These are phyloP conservation scores for Xylaria castorea DNA, from an alignment of 495 filamentous ascomycete genomes.

Conservation along the genomic window DNA sequence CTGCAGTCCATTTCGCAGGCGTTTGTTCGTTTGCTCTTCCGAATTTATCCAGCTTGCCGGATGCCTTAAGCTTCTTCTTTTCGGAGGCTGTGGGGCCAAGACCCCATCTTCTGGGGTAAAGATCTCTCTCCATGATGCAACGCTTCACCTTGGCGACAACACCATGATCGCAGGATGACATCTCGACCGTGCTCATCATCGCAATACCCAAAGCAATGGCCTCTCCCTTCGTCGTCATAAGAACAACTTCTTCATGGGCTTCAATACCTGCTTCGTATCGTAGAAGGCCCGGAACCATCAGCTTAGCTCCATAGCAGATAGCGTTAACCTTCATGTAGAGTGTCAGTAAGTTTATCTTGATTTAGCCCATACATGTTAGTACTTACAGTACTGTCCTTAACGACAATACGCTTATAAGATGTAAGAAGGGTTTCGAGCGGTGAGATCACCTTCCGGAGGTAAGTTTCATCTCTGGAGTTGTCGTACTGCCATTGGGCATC, in stretches of 20 bases:
- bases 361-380: neutral
- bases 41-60: constrained; percentile 96
- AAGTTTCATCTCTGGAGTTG: constrained; percentile 87
- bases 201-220: constrained; percentile 95
- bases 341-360: neutral
- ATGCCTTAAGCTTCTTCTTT: constrained; percentile 99
- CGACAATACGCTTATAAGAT: constrained; percentile 92
- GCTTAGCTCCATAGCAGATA: constrained; percentile 96
- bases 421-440: constrained; percentile 91
- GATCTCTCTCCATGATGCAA: constrained; percentile 97
- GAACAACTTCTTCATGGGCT: constrained; percentile 87
- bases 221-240: constrained; percentile 99
- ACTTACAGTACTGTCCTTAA: constrained; percentile 78
- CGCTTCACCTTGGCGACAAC: constrained; percentile 97
- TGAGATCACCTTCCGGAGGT: constrained; percentile 84
- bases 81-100: constrained; percentile 86
- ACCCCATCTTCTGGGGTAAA: constrained; percentile 95
- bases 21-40: constrained; percentile 90
- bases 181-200: constrained; percentile 92
- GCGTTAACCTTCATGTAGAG: constrained; percentile 69
- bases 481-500: constrained; percentile 94
- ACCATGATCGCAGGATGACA: constrained; percentile 92
- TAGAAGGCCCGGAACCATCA: constrained; percentile 87
- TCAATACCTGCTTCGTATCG: constrained; percentile 89
- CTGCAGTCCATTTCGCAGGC: constrained; percentile 85